Percentiles rank a stretch among this genome's conserved stretches.
Conservation (phyloP, 2,329 filamentous ascomycete genomes). For the Chaetomiaceae sp. region DNA sequence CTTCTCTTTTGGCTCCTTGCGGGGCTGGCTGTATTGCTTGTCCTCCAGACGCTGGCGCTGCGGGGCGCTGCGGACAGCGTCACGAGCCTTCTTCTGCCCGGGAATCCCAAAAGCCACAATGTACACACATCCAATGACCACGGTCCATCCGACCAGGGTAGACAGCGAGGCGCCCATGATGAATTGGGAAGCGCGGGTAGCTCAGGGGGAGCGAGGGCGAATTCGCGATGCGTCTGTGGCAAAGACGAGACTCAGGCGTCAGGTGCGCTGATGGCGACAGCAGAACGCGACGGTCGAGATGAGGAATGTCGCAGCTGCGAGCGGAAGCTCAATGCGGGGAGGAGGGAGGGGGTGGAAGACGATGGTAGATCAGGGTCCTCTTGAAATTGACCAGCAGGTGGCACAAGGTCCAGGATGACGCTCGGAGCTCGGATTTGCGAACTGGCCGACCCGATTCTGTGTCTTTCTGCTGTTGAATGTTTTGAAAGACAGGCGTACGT, state of each 20-base stretch:
- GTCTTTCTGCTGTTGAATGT: background rate
- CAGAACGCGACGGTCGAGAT: slow-evolving; percentile 1
- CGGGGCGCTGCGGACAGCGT: slow-evolving; percentile 20
- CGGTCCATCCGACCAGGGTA: slow-evolving; percentile 32
- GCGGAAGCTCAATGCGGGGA: slow-evolving; percentile 14
- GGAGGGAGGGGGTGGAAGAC: slow-evolving; percentile 4
- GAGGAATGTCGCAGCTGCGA: background rate
- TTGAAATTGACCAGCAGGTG: slow-evolving; percentile 6
- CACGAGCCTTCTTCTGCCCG: slow-evolving; percentile 24
- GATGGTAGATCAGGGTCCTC: slow-evolving; percentile 14
- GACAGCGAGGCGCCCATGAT: slow-evolving; percentile 35
- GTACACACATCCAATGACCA: slow-evolving; percentile 27
- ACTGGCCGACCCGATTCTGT: background rate
- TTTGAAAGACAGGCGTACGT: background rate
- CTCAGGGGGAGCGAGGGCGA: background rate
- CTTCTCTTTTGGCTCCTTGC: slow-evolving; percentile 35
- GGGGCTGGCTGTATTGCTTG: slow-evolving; percentile 31
- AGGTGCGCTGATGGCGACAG: slow-evolving; percentile 5
- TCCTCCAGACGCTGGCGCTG: slow-evolving; percentile 31
- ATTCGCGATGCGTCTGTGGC: slow-evolving; percentile 1
- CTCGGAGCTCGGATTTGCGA: slow-evolving; percentile 1
- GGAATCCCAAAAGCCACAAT: slow-evolving; percentile 24
- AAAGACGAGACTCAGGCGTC: background rate
- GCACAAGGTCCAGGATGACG: slow-evolving; percentile 10
- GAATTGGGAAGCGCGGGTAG: slow-evolving; percentile 1